Conservation (phyloP, 257 asterid species). For the Salvia splendens region DNA sequence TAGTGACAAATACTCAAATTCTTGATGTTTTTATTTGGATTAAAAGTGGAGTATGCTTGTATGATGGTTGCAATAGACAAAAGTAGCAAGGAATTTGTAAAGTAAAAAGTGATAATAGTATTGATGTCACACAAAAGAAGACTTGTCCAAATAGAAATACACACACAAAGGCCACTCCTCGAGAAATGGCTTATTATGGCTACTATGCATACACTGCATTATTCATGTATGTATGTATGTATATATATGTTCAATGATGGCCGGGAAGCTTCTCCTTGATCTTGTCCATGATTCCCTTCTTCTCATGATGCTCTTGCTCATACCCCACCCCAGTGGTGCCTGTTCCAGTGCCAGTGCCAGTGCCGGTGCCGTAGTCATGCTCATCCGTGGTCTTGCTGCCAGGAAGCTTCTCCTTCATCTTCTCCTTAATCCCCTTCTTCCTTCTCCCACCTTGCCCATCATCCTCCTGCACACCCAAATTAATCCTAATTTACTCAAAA, state of each 20-base stretch:
- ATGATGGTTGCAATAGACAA: too few relatives aligned
- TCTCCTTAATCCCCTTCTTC: conserved; percentile 61
- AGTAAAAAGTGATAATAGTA: too few relatives aligned
- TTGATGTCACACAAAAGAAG: too few relatives aligned
- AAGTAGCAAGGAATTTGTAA: too few relatives aligned
- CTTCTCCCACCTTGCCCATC: conserved; percentile 62
- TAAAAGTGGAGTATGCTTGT: too few relatives aligned
- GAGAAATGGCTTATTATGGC: too few relatives aligned
- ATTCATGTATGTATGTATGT: background rate
- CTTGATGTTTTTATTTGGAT: too few relatives aligned
- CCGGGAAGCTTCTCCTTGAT: conserved; percentile 87
- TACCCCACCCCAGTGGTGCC: conserved; percentile 25
- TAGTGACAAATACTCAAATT: too few relatives aligned
- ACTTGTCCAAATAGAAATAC: too few relatives aligned
- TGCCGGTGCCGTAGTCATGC: conserved; percentile 11
- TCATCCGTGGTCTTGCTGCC: conserved; percentile 50
- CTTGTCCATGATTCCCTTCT: conserved; percentile 76
- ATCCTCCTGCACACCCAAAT: conserved; percentile 39
- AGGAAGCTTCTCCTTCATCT: conserved; percentile 53
- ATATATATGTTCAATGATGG: conserved; percentile 6
- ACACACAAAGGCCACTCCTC: too few relatives aligned
- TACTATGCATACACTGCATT: too few relatives aligned
- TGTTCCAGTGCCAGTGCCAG: background rate
- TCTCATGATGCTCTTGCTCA: conserved; percentile 49
- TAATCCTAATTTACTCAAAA: too few relatives aligned